Evolutionary conservation across 805 yeast species (phyloP).

Genomic region (Saturnispora serradocipensis): DNA sequence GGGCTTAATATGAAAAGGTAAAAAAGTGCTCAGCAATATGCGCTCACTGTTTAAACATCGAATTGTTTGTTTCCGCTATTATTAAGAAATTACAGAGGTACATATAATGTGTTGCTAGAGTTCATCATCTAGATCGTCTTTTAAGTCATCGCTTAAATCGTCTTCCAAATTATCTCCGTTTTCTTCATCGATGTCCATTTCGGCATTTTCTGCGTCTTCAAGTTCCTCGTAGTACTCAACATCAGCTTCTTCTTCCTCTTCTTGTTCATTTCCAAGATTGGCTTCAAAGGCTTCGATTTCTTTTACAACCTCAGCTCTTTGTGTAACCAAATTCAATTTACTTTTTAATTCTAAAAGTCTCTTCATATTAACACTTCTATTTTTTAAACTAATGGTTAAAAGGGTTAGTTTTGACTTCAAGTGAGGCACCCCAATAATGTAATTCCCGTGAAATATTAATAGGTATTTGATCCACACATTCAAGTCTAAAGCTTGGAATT

Average conservation of each 20-base stretch:
- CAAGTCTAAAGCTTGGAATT: slow-evolving; percentile 11
- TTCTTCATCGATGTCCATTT: slow-evolving; percentile 20
- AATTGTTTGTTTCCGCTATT: background rate
- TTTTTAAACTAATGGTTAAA: slow-evolving; percentile 38
- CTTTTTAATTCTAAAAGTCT: slow-evolving; percentile 44
- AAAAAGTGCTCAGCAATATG: background rate
- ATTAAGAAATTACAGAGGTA: background rate
- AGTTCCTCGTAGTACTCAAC: slow-evolving; percentile 18
- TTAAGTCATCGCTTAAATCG: background rate
- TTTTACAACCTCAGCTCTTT: slow-evolving; percentile 61
- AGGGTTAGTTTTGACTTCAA: slow-evolving; percentile 34
- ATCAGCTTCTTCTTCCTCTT: slow-evolving; percentile 14
- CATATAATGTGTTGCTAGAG: background rate
- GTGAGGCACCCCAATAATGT: slow-evolving; percentile 37
- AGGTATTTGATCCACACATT: slow-evolving; percentile 48
- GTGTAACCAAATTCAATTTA: slow-evolving; percentile 38
- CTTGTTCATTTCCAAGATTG: slow-evolving; percentile 7
- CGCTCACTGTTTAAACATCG: background rate
- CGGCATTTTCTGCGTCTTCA: slow-evolving; percentile 18
- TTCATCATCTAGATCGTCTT: background rate
- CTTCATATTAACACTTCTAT: slow-evolving; percentile 40
- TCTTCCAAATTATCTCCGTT: slow-evolving; percentile 1
- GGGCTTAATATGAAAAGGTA: background rate
- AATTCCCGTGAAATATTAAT: slow-evolving; percentile 45
- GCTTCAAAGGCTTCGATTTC: slow-evolving; percentile 44